Percentiles rank a stretch among this genome's conserved stretches.
These are phyloP conservation scores for Phyllosticta ampelicida DNA, from an alignment of 2,329 filamentous ascomycete species.

Conservation along the genomic window DNA sequence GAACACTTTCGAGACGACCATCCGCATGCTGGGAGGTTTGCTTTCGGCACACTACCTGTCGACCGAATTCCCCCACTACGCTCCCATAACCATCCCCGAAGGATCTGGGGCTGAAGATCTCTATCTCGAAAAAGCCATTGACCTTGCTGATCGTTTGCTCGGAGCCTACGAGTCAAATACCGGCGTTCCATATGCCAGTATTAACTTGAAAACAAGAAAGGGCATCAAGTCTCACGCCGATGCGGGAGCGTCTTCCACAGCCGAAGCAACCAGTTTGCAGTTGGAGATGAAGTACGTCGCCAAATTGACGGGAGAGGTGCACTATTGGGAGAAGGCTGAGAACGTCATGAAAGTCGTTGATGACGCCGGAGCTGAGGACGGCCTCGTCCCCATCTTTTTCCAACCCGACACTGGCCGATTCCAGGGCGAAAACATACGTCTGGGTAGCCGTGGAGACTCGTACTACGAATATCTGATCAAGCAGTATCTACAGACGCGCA, in stretches of 20 bases:
- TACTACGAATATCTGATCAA: slow-evolving; percentile 99
- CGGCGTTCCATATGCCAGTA: slow-evolving; percentile 80
- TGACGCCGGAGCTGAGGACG: slow-evolving; percentile 65
- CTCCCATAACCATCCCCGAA: slow-evolving; percentile 58
- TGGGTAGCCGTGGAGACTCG: slow-evolving; percentile 89
- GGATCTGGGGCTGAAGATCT: slow-evolving; percentile 73
- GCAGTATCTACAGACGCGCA: slow-evolving; percentile 88
- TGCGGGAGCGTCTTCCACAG: slow-evolving; percentile 80
- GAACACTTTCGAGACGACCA: slow-evolving; percentile 95
- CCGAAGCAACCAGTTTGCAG: slow-evolving; percentile 84
- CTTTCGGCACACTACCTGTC: slow-evolving; percentile 94
- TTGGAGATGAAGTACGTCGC: slow-evolving; percentile 96
- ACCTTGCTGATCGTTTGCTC: slow-evolving; percentile 77
- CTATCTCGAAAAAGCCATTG: slow-evolving; percentile 91
- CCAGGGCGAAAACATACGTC: slow-evolving; percentile 71
- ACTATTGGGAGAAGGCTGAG: slow-evolving; percentile 88
- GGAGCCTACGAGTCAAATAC: slow-evolving; percentile 80
- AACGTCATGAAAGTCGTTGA: slow-evolving; percentile 88
- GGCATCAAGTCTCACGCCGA: slow-evolving; percentile 77
- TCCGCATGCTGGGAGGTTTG: slow-evolving; percentile 90
- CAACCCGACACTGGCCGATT: slow-evolving; percentile 70
- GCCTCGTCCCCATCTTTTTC: slow-evolving; percentile 85
- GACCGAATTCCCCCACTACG: slow-evolving; percentile 67
- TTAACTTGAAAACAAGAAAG: slow-evolving; percentile 68
- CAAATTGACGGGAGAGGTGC: slow-evolving; percentile 82